A percentile compares a stretch with the other conserved stretches of the same genome.
These are phyloP conservation scores for Paramecium caudatum DNA, from an alignment of 73 alveolate genomes.

Conservation along the genomic window DNA sequence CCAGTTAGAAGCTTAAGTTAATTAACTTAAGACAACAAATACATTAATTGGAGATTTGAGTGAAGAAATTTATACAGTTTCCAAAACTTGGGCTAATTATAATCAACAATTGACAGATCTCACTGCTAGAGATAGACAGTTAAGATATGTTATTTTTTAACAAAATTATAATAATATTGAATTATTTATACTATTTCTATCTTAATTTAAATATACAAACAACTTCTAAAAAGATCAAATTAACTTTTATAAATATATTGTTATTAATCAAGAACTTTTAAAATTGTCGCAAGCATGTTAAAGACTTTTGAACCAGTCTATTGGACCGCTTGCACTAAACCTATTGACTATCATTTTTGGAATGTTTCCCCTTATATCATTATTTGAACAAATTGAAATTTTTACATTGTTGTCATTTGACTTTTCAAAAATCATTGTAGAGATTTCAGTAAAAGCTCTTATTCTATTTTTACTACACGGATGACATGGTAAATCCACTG, in stretches of 20 bases:
- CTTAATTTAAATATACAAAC: no score
- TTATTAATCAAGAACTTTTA: constrained; percentile 26
- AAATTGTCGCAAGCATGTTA: constrained; percentile 24
- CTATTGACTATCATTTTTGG: constrained; percentile 60
- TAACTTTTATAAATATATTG: no score
- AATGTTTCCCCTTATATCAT: constrained; percentile 52
- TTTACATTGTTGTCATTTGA: not conserved
- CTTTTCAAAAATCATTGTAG: constrained; percentile 22
- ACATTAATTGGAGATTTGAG: constrained; percentile 52
- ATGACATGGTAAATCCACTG: constrained; percentile 17
- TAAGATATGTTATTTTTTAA: no score
- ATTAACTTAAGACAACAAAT: constrained; percentile 37
- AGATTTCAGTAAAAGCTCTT: constrained; percentile 41
- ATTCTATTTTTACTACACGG: not conserved
- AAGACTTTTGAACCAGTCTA: constrained; percentile 41
- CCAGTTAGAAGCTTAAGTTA: constrained; percentile 28
- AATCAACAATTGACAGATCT: constrained; percentile 1
- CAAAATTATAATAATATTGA: no score
- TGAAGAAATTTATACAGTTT: constrained; percentile 52
- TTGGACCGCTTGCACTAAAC: constrained; percentile 49
- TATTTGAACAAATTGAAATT: constrained; percentile 42
- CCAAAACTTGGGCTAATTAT: constrained; percentile 17
- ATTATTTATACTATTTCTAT: no score
- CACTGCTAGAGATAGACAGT: not conserved
- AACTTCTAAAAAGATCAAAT: no score